These are phyloP conservation scores for Fusarium sp. DNA, from an alignment of 2,329 filamentous ascomycete species.

Conservation along the genomic window DNA sequence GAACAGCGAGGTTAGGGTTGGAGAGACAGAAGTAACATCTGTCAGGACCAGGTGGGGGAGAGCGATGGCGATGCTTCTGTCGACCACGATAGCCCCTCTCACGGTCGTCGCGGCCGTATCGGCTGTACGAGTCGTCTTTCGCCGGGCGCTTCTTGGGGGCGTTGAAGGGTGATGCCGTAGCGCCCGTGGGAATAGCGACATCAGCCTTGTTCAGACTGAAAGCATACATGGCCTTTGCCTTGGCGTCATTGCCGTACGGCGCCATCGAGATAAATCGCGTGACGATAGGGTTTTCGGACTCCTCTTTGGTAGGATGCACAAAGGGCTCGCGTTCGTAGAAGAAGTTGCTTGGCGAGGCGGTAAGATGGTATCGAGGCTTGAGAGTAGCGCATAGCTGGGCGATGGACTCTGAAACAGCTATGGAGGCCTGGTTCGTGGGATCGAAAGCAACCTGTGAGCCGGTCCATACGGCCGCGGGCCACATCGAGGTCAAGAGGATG, in stretches of 20 bases:
- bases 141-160: slow-evolving; percentile 69
- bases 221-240: slow-evolving; percentile 85
- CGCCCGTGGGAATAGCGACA: slow-evolving; percentile 73
- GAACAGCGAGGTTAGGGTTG: slow-evolving; percentile 83
- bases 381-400: slow-evolving; percentile 82
- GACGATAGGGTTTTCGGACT: slow-evolving; percentile 66
- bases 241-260: slow-evolving; percentile 78
- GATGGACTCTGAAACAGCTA: slow-evolving; percentile 73
- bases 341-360: slow-evolving; percentile 71
- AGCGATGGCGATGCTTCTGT: slow-evolving; percentile 59
- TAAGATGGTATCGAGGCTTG: slow-evolving; percentile 93
- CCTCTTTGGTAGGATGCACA: slow-evolving; percentile 70
- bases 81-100: slow-evolving; percentile 58
- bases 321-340: slow-evolving; percentile 96
- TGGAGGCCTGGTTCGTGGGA: slow-evolving; percentile 62
- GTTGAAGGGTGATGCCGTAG: slow-evolving; percentile 81
- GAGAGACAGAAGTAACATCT: slow-evolving; percentile 97
- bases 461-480: slow-evolving; percentile 80
- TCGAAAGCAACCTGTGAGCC: slow-evolving; percentile 74
- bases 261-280: slow-evolving; percentile 95
- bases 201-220: slow-evolving; percentile 78
- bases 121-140: slow-evolving; percentile 62
- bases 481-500: slow-evolving; percentile 87
- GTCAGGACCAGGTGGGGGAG: slow-evolving; percentile 76
- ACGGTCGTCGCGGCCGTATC: slow-evolving; percentile 63